Evolutionary conservation across 2,329 filamentous ascomycete species (phyloP), one percentile per base, ranked within the genome.

Genomic region (Xylariaceae sp.): DNA sequence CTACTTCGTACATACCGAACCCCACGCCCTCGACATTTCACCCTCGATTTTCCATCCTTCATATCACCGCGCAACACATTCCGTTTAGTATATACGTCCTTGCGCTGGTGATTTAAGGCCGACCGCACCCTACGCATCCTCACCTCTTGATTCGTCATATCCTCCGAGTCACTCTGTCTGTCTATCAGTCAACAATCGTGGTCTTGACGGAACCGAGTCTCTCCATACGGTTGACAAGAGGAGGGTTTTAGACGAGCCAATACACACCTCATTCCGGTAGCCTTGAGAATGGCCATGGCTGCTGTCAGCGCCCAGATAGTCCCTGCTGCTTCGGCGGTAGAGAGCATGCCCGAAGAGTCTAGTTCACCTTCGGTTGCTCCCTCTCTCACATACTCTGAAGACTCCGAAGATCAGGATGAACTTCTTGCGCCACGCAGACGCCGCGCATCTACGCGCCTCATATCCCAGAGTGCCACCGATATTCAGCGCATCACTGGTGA

Each of bases 381-480:
- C 1, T 86, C 84, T 1, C 77, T 87, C 57, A 85, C 82, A 57
- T 87, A 83, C 67, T 86, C 84, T 11, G 83, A 82, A 64, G 80
- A 85, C 64, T 85, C 83, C 30, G 83, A 86, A 65, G 82, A 83
- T 59, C 79, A 81, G 47, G 77, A 79, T 64, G 81, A 84, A 53
- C 80, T 81, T 61, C 73, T 77, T 63, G 77, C 77, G 18, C 72
- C 73, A 51, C 81, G 82, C 51, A 78, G 75, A 35, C 82, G 87
- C 56, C 86, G 87, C 55, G 88, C 87, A 58, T 90, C 87, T 3
- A 90, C 88, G 6, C 82, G 82, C 11, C 78, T 90, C 50, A 86
- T 87, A 66, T 82, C 84, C 49, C 82, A 86, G 72, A 87, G 78
- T 70, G 82, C 82, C 35, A 80, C 79, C 53, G 84, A 87, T 64